Evolutionary conservation across 768 basidiomycete genomes (phyloP), one percentile per base, ranked within the genome.

Genomic region (Termitomyces sp.): DNA sequence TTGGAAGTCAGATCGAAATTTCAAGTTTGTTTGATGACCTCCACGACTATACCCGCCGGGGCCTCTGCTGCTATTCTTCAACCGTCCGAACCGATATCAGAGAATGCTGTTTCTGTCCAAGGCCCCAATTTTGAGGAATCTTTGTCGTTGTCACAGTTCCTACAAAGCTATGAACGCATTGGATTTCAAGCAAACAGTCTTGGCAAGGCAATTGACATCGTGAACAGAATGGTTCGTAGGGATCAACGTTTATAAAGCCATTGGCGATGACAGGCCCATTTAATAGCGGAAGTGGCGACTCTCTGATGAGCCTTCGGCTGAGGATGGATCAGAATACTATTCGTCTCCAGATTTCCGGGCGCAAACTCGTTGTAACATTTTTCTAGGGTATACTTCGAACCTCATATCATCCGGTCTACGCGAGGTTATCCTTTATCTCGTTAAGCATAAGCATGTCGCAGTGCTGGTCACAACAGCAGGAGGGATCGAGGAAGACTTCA

Each of bases 311-410:
- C 88, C 89, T 15, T 65, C 88, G 55, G 66, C 74, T 3, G 80
- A 81, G 37, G 83, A 89, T 64, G 92, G 93, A 66, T 71, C 82
- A 1, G 87, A 91, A 30, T 78, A 88, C 51, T n/a, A n/a, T n/a
- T n/a, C n/a, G n/a, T 74, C 80, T 61, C 80, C 81, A 8, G 72
- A 78, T 54, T 74, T 87, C 51, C 85, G 88, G 59, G 81, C 81
- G 32, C 77, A 78, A 63, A 93, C 81, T 44, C 85, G 85, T 57
- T 97, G 85, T 72, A 87, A 85, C 59, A 79, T 98, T 66, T 97
- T 99, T 69, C 85, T 99, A 41, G 97, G 97, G 38, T 99, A 97
- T 72, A 99, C 97, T 11, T 98, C 95, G 47, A 99, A 99, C 72
- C 82, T 99, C 44, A 96, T 99, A 65, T 98, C 97, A 2, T 98